Percentiles rank a stretch among this genome's conserved stretches.
These are phyloP conservation scores for Achaetomiella virescens DNA, from an alignment of 495 filamentous ascomycete genomes.

Conservation along the genomic window DNA sequence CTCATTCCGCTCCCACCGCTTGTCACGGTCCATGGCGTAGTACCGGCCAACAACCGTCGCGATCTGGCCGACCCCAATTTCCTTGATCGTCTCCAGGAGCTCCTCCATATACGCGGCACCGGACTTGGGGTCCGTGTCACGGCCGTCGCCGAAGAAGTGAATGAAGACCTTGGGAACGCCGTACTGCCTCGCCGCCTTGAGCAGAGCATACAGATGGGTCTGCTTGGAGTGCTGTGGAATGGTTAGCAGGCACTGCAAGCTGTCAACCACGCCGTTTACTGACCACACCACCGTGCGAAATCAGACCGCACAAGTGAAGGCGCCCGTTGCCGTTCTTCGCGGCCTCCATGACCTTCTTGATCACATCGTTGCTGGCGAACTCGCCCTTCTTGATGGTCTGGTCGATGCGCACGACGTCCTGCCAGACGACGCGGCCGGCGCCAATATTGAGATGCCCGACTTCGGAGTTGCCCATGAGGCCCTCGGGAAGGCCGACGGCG, in stretches of 20 bases:
- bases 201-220: conserved; percentile 78
- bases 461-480: conserved; percentile 97
- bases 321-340: conserved; percentile 86
- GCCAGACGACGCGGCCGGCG: conserved; percentile 96
- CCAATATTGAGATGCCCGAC: conserved; percentile 98
- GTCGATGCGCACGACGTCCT: conserved; percentile 98
- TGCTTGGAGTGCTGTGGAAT: conserved; percentile 73
- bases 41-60: conserved; percentile 95
- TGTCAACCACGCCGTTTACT: conserved; percentile 19
- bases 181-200: conserved; percentile 82
- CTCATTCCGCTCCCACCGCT: conserved; percentile 95
- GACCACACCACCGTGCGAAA: conserved; percentile 90
- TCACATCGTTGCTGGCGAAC: conserved; percentile 68
- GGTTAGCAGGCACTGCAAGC: background rate
- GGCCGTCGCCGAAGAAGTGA: conserved; percentile 97
- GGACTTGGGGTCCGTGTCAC: conserved; percentile 96
- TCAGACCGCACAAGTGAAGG: conserved; percentile 81
- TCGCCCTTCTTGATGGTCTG: conserved; percentile 86
- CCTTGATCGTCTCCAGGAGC: conserved; percentile 67
- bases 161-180: conserved; percentile 88
- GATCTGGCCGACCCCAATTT: conserved; percentile 79
- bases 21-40: conserved; percentile 99
- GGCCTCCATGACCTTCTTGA: conserved; percentile 68
- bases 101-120: conserved; percentile 78
- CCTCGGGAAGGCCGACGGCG: conserved; percentile 91